Evolutionary conservation across 495 filamentous ascomycete species (phyloP).

Genomic region (Oleoguttula mirabilis): DNA sequence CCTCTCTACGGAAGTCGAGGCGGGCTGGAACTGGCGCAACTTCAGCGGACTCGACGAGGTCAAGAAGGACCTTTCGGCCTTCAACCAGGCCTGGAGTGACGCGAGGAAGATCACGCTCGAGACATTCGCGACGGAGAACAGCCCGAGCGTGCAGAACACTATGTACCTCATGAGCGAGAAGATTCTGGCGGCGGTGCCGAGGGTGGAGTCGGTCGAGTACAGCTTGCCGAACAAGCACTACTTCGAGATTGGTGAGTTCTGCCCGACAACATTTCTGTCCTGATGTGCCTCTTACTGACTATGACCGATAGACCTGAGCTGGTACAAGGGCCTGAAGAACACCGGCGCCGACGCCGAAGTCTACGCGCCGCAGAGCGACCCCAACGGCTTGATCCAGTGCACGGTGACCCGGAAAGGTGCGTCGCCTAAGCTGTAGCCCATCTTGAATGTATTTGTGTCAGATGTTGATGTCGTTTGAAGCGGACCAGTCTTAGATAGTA

Average conservation of each 20-base stretch:
- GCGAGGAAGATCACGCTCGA: slow-evolving; percentile 74
- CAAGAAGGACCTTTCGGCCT: slow-evolving; percentile 47
- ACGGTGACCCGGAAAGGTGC: slow-evolving; percentile 57
- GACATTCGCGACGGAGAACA: slow-evolving; percentile 84
- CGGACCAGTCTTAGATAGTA: too few species aligned
- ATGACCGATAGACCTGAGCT: slow-evolving; percentile 61
- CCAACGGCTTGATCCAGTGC: slow-evolving; percentile 93
- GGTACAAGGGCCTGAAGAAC: slow-evolving; percentile 96
- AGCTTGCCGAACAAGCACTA: slow-evolving; percentile 95
- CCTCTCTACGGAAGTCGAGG: slow-evolving; percentile 81
- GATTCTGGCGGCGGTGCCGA: slow-evolving; percentile 64
- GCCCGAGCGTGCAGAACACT: slow-evolving; percentile 85
- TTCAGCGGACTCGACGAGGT: slow-evolving; percentile 60
- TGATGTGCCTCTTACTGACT: too few species aligned
- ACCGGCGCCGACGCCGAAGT: slow-evolving; percentile 95
- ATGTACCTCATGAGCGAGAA: slow-evolving; percentile 97
- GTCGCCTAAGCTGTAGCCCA: slow-evolving; percentile 6
- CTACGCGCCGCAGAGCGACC: slow-evolving; percentile 81
- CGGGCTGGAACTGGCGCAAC: slow-evolving; percentile 68
- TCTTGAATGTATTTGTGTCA: too few species aligned
- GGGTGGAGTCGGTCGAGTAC: slow-evolving; percentile 65
- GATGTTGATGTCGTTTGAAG: too few species aligned
- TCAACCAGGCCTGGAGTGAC: slow-evolving; percentile 64
- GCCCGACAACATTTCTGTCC: too few species aligned
- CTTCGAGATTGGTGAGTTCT: slow-evolving; percentile 83